Conservation (phyloP, 805 yeast species). For the Saturnispora bothae region DNA sequence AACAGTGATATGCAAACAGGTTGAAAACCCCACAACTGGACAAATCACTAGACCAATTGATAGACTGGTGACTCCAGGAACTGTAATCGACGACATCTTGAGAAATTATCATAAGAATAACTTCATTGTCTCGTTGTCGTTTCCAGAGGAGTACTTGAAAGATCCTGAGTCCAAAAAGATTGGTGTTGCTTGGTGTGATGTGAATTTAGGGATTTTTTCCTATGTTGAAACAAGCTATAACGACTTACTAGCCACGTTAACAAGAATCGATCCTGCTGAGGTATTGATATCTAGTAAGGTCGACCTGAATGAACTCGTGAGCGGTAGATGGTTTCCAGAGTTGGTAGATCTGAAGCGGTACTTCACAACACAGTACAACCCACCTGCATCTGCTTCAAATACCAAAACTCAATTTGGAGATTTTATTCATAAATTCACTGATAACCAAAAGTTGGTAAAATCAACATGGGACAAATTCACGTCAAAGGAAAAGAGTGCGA, state of each 20-base stretch:
- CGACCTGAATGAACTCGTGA: constrained; percentile 28
- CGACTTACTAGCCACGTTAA: constrained; percentile 57
- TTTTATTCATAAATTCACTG: constrained; percentile 33
- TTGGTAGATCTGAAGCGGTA: constrained; percentile 49
- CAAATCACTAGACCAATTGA: constrained; percentile 58
- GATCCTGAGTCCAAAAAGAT: constrained; percentile 31
- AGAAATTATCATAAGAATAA: constrained; percentile 65
- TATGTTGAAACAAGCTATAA: constrained; percentile 54
- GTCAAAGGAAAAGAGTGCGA: constrained; percentile 45
- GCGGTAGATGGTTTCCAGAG: constrained; percentile 47
- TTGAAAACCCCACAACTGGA: constrained; percentile 20
- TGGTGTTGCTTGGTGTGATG: constrained; percentile 83
- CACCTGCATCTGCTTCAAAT: constrained; percentile 23
- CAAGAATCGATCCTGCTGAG: constrained; percentile 76
- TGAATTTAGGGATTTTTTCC: constrained; percentile 70
- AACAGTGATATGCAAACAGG: constrained; percentile 80
- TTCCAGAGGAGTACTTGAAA: constrained; percentile 40
- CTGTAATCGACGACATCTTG: constrained; percentile 78
- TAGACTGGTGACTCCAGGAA: constrained; percentile 85
- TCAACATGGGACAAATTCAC: constrained; percentile 27
- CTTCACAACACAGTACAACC: constrained; percentile 43
- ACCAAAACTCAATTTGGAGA: constrained; percentile 29
- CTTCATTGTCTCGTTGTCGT: constrained; percentile 53
- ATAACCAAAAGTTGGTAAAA: constrained; percentile 18
- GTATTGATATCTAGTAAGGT: constrained; percentile 47